Evolutionary conservation across 2,329 filamentous ascomycete genomes (phyloP), one percentile per base, ranked within the genome.

Genomic region (Graphium sp.): DNA sequence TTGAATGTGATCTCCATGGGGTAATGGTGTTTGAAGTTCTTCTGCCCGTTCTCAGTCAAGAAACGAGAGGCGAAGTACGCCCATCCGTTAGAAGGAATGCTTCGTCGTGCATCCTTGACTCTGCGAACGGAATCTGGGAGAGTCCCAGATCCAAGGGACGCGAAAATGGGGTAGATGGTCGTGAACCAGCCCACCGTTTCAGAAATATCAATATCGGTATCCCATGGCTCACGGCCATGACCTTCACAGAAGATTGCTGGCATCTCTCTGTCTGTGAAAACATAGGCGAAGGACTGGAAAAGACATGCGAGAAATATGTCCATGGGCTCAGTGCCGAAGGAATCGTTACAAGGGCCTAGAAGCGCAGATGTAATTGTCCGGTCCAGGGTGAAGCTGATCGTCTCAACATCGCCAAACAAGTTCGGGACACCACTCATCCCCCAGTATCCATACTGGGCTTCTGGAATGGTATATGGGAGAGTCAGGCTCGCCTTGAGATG

Each of bases 181-280:
- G 52, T 53, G 34, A 55, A 55, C 52, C 52, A 56, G 6, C 51
- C 52, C 0, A 55, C 44, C 0, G 48, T 49, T 6, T 44, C 31
- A 0, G 48, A 46, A 4, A 48, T 11, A 31, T 54, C 43, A 3
- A 50, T 34, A 1, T 34, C 32, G 6, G 28, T 5, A 22, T 42
- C 38, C 41, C 43, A 49, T 0, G 41, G 24, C 21, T 56, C 49
- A 5, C 52, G 37, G 2, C 51, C 52, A 18, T 55, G 52, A 0
- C 45, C 47, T 31, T 55, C 52, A 2, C 35, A 41, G 22, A 46
- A 52, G 0, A 55, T 24, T 1, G 41, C 33, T 0, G 50, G 50
- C 0, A 35, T 24, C 1, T 34, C 21, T 1, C 47, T 41, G 19
- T 50, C 43, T 0, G 28, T 28, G 24, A 55, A 55, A 1, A 29